Evolutionary conservation across 768 basidiomycete species (phyloP).

Genomic region (Dioszegia aurantiaca): DNA sequence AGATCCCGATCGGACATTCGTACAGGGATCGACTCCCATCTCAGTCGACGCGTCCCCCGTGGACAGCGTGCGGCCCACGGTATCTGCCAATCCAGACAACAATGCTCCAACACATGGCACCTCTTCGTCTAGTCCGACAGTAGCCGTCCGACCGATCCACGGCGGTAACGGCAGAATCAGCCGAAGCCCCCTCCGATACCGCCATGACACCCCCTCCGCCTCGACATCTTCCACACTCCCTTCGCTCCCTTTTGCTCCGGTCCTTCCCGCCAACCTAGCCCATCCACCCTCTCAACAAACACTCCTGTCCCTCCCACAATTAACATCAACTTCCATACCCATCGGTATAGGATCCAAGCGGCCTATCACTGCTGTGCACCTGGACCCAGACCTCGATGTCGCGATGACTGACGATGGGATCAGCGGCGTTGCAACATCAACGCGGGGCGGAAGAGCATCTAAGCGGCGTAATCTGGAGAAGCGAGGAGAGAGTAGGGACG

Average conservation of each 20-base stretch:
- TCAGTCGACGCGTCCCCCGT: background rate
- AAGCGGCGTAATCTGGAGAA: slow-evolving; percentile 29
- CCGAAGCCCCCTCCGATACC: slow-evolving; percentile 6
- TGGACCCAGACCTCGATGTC: slow-evolving; percentile 4
- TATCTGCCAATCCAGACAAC: no score
- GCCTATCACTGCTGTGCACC: slow-evolving; percentile 3
- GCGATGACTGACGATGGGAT: slow-evolving; percentile 8
- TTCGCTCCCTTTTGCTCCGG: slow-evolving; percentile 5
- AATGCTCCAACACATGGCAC: background rate
- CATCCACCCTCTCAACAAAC: slow-evolving; percentile 1
- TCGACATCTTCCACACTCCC: slow-evolving; percentile 1
- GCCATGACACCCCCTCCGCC: slow-evolving; percentile 2
- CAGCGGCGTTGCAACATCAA: background rate
- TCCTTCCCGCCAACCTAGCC: background rate
- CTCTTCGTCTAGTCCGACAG: slow-evolving; percentile 1
- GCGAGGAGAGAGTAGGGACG: slow-evolving; percentile 11
- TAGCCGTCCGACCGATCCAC: background rate
- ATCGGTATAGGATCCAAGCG: slow-evolving; percentile 3
- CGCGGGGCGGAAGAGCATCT: slow-evolving; percentile 18
- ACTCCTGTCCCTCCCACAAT: background rate
- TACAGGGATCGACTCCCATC: background rate
- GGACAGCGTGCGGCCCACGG: background rate
- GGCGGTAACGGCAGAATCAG: background rate
- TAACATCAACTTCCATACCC: background rate
- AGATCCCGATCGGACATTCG: slow-evolving; percentile 12